phyloP scores from a whole-genome alignment of 148 eudicot genomes.

The Chenopodium quinoa region DNA sequence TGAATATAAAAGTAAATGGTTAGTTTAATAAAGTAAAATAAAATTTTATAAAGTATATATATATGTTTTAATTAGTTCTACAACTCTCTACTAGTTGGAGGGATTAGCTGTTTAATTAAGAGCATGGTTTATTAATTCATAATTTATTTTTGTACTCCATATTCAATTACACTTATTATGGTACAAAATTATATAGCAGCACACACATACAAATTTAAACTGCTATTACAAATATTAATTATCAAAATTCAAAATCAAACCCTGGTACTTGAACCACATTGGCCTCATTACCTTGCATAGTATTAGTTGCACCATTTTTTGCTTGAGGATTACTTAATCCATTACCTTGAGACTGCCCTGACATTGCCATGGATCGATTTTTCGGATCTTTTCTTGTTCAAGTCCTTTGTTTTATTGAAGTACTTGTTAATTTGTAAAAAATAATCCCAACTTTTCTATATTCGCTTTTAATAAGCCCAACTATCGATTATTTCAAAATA shows the following conservation, averaged over 20 bases:
- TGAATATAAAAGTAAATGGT: too few species aligned
- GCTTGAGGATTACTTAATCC: constrained; percentile 16
- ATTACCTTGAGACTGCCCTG: constrained; percentile 20
- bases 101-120: not conserved
- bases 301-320: constrained; percentile 12
- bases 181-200: constrained; percentile 13
- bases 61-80: too few species aligned
- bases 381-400: constrained; percentile 74
- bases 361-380: constrained; percentile 1
- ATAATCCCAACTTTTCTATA: too few species aligned
- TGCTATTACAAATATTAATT: constrained; percentile 5
- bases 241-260: constrained; percentile 32
- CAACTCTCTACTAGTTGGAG: not conserved
- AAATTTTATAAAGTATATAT: too few species aligned
- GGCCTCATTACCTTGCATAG: constrained; percentile 22
- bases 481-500: too few species aligned
- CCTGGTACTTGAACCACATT: constrained; percentile 29
- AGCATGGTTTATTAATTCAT: not conserved
- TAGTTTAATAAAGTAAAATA: too few species aligned
- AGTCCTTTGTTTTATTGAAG: constrained; percentile 80
- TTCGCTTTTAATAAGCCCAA: too few species aligned
- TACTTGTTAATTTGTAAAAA: constrained; percentile 51
- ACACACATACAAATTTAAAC: not conserved
- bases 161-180: not conserved
- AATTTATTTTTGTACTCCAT: too few species aligned